Percentiles rank a stretch among this genome's conserved stretches.
Evolutionary conservation across 2,329 filamentous ascomycete genomes (phyloP).

Genomic region (Exophiala oligosperma): DNA sequence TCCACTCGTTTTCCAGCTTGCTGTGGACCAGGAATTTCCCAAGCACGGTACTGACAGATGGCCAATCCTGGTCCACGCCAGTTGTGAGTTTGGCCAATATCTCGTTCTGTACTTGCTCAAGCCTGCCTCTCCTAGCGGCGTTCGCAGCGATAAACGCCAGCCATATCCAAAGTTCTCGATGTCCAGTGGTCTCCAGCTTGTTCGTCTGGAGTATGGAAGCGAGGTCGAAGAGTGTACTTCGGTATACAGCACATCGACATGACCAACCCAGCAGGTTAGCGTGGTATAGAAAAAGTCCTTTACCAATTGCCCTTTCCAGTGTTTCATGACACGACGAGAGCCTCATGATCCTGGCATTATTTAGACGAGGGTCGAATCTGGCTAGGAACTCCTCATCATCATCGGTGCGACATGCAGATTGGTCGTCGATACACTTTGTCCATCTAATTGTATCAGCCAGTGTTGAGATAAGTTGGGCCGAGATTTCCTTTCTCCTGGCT

Average conservation of each 20-base stretch:
- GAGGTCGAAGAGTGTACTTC: slow-evolving; percentile 13
- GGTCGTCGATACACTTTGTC: slow-evolving; percentile 14
- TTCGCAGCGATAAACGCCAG: slow-evolving; percentile 16
- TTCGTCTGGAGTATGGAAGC: slow-evolving; percentile 5
- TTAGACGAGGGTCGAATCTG: slow-evolving; percentile 17
- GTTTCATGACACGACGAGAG: slow-evolving; percentile 5
- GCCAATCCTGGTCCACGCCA: slow-evolving; percentile 5
- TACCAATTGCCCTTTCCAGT: slow-evolving; percentile 15
- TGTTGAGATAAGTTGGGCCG: slow-evolving; percentile 1
- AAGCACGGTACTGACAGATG: not conserved
- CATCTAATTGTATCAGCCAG: slow-evolving; percentile 14
- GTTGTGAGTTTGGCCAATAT: slow-evolving; percentile 10
- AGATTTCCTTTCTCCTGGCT: slow-evolving; percentile 8
- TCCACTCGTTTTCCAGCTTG: slow-evolving; percentile 18
- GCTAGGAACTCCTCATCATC: slow-evolving; percentile 14
- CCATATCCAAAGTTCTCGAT: slow-evolving; percentile 14
- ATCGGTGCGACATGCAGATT: not conserved
- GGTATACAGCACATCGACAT: slow-evolving; percentile 21
- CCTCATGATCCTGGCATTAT: slow-evolving; percentile 17
- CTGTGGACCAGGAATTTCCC: slow-evolving; percentile 15
- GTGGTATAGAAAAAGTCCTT: slow-evolving; percentile 19
- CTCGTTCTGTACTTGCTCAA: slow-evolving; percentile 13
- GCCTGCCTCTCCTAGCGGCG: slow-evolving; percentile 12
- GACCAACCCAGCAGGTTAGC: slow-evolving; percentile 20
- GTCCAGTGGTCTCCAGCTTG: slow-evolving; percentile 1